phyloP scores from a whole-genome alignment of 305 asterid species.

The Solanum hybrid region DNA sequence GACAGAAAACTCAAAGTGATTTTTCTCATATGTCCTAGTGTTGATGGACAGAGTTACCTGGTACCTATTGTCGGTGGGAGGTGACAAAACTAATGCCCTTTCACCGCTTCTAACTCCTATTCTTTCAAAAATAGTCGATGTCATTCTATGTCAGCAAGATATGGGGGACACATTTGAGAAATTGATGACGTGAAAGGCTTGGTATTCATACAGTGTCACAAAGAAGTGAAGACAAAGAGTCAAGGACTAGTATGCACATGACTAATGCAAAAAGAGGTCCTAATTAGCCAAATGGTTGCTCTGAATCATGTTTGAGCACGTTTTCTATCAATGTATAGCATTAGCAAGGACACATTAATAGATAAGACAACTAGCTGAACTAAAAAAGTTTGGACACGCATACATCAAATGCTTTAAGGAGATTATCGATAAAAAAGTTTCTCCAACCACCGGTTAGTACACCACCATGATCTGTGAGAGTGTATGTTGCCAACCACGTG shows the following conservation, averaged over 20 bases:
- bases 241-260: too few relatives aligned
- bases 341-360: background rate
- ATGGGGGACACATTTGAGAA: background rate
- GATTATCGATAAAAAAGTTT: background rate
- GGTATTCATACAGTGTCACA: too few relatives aligned
- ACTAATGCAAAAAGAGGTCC: too few relatives aligned
- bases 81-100: background rate
- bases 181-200: too few relatives aligned
- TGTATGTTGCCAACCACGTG: conserved; percentile 13
- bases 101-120: background rate
- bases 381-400: too few relatives aligned
- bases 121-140: too few relatives aligned
- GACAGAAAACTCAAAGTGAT: too few relatives aligned
- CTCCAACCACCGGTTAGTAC: conserved; percentile 33
- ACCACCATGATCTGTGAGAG: conserved; percentile 1
- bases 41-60: background rate
- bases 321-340: too few relatives aligned
- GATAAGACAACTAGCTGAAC: background rate
- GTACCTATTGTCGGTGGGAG: background rate
- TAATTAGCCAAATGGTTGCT: too few relatives aligned
- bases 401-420: too few relatives aligned
- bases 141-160: background rate
- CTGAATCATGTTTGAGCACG: too few relatives aligned
- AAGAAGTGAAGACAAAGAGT: too few relatives aligned
- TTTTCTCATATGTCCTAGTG: rapidly evolving